phyloP scores from a whole-genome alignment of 2,329 filamentous ascomycete genomes.

The Clarireedia sp. region DNA sequence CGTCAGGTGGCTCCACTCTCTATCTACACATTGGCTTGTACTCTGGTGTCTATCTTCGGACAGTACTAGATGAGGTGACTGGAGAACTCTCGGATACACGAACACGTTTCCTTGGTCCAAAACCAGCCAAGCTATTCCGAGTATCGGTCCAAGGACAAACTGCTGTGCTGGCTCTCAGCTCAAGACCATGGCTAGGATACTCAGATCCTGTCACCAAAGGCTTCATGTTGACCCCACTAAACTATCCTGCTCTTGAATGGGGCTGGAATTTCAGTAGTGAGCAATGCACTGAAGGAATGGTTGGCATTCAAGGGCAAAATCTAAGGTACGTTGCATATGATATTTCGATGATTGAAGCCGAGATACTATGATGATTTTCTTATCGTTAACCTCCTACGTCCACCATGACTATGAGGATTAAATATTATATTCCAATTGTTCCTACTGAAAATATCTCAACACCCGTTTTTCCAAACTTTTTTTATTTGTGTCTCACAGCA shows the following conservation, averaged over 20 bases:
- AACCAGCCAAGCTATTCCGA: slow-evolving; percentile 80
- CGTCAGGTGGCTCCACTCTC: slow-evolving; percentile 76
- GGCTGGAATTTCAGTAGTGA: slow-evolving; percentile 96
- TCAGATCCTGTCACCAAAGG: slow-evolving; percentile 78
- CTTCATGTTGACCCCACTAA: slow-evolving; percentile 87
- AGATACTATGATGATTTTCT: slow-evolving; percentile 36
- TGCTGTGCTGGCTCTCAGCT: slow-evolving; percentile 83
- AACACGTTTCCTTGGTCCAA: slow-evolving; percentile 88
- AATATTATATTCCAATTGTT: slow-evolving; percentile 82
- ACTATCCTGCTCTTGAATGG: slow-evolving; percentile 82
- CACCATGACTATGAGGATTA: slow-evolving; percentile 37
- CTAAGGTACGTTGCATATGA: slow-evolving; percentile 55
- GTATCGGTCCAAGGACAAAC: slow-evolving; percentile 81
- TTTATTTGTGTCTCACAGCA: not conserved
- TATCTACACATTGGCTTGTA: slow-evolving; percentile 95
- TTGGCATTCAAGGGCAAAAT: slow-evolving; percentile 84
- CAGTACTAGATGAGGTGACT: slow-evolving; percentile 88
- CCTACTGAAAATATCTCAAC: slow-evolving; percentile 65
- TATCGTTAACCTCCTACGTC: slow-evolving; percentile 33
- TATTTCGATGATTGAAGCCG: not conserved
- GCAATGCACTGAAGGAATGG: slow-evolving; percentile 87
- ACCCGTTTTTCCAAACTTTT: slow-evolving; percentile 8
- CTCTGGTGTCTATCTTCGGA: slow-evolving; percentile 92
- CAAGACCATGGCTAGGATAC: slow-evolving; percentile 93
- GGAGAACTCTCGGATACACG: slow-evolving; percentile 92